Percentiles rank a stretch among this genome's conserved stretches.
phyloP scores from a whole-genome alignment of 2,329 filamentous ascomycete genomes.

The Fusarium graminum region DNA sequence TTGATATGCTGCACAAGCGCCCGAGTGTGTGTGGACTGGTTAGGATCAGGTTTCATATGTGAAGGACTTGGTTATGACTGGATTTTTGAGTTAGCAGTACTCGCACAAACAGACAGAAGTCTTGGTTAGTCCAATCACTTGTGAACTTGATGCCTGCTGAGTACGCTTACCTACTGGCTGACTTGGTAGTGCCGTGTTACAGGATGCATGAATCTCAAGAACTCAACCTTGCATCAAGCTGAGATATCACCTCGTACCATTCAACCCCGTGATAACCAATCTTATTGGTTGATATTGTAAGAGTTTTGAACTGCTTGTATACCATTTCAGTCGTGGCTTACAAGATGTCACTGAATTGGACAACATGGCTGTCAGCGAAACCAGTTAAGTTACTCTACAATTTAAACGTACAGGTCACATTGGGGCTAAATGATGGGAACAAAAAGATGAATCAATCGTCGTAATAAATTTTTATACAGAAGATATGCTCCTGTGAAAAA shows the following conservation, averaged over 20 bases:
- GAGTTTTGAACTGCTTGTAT: neutral
- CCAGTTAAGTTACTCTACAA: neutral
- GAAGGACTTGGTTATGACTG: conserved; percentile 16
- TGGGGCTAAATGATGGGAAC: no score
- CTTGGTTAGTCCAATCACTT: no score
- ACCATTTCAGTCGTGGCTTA: no score
- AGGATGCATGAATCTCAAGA: conserved; percentile 1
- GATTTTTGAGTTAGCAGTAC: neutral
- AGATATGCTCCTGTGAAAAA: conserved; percentile 40
- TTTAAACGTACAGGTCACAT: neutral
- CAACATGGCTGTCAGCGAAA: neutral
- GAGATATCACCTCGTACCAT: neutral
- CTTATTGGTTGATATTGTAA: neutral
- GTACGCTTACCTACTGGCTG: neutral
- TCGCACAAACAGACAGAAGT: neutral
- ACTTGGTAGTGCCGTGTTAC: neutral
- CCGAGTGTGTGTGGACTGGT: conserved; percentile 12
- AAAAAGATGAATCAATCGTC: conserved; percentile 15
- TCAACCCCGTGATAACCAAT: neutral
- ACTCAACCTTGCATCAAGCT: neutral
- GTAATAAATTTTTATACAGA: conserved; percentile 47
- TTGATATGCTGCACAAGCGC: conserved; percentile 14
- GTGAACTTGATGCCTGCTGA: conserved; percentile 1
- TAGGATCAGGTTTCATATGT: conserved; percentile 22
- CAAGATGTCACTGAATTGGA: neutral